Conservation (phyloP, 139 green algal species). For the Desmodesmus armatus region DNA sequence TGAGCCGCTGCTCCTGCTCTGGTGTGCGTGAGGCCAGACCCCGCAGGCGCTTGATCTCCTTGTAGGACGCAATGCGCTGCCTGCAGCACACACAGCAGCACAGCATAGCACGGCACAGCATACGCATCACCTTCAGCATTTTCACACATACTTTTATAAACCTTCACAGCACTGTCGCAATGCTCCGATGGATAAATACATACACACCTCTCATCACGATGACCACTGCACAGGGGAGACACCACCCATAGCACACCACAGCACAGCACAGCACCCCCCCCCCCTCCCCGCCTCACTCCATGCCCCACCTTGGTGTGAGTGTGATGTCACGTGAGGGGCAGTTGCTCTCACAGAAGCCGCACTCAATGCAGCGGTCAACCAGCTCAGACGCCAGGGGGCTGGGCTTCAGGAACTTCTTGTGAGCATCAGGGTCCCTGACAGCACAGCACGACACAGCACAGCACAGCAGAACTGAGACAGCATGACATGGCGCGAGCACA, state of each 20-base stretch:
- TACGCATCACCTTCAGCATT: no score
- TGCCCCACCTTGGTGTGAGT: conserved; percentile 84
- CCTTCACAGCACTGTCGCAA: no score
- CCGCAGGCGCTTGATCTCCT: conserved; percentile 89
- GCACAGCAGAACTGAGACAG: not conserved
- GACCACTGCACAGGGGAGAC: no score
- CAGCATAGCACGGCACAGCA: no score
- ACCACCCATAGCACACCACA: no score
- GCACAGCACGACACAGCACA: not conserved
- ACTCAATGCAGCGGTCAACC: conserved; percentile 96
- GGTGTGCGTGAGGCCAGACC: conserved; percentile 51
- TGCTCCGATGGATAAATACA: no score
- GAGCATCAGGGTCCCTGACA: conserved; percentile 77
- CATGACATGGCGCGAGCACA: no score
- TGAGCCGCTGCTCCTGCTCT: conserved; percentile 69
- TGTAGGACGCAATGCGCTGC: conserved; percentile 94
- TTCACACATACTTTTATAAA: no score
- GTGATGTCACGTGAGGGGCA: conserved; percentile 94
- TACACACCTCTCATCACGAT: no score
- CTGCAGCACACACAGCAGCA: no score
- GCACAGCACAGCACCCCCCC: no score
- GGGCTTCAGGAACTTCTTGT: conserved; percentile 94
- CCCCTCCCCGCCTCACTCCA: not conserved
- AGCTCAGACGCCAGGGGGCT: conserved; percentile 80
- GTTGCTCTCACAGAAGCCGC: conserved; percentile 98